These are phyloP conservation scores for Pythium graminicola DNA, from an alignment of 352 stramenopile species.

Conservation along the genomic window DNA sequence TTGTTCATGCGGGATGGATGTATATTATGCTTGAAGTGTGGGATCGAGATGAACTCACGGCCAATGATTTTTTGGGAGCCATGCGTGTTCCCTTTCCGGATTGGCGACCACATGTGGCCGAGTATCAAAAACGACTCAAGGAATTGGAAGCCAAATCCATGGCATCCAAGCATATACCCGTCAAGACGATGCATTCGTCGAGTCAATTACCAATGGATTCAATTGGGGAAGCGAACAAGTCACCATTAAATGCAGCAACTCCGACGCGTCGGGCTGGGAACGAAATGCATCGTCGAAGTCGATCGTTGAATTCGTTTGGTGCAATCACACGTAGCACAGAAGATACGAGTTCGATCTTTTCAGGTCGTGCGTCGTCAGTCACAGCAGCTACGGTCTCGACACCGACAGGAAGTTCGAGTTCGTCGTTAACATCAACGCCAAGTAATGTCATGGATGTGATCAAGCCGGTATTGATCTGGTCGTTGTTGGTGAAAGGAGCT, in stretches of 20 bases:
- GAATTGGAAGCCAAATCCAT: slow-evolving; percentile 7
- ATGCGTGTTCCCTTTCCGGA: slow-evolving; percentile 67
- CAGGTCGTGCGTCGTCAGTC: slow-evolving; percentile 12
- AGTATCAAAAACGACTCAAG: slow-evolving; percentile 32
- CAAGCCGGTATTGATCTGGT: slow-evolving; percentile 68
- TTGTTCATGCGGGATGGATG: slow-evolving; percentile 43
- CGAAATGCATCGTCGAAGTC: slow-evolving; percentile 19
- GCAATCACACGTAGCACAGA: background rate
- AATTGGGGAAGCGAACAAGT: slow-evolving; percentile 32
- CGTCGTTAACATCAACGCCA: background rate
- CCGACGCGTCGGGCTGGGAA: slow-evolving; percentile 7
- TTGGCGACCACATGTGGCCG: slow-evolving; percentile 44
- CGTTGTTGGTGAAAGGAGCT: slow-evolving; percentile 53
- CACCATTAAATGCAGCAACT: slow-evolving; percentile 19
- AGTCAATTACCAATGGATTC: slow-evolving; percentile 22
- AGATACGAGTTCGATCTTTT: slow-evolving; percentile 5
- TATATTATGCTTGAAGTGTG: slow-evolving; percentile 71
- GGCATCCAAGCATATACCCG: slow-evolving; percentile 3
- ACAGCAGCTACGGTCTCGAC: background rate
- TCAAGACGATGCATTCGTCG: slow-evolving; percentile 21
- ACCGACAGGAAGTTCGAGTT: background rate
- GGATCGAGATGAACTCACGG: slow-evolving; percentile 63
- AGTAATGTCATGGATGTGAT: slow-evolving; percentile 29
- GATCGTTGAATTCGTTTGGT: slow-evolving; percentile 21
- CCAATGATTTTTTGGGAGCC: slow-evolving; percentile 59